phyloP scores from a whole-genome alignment of 768 basidiomycete species.

The Mycena galericulata region DNA sequence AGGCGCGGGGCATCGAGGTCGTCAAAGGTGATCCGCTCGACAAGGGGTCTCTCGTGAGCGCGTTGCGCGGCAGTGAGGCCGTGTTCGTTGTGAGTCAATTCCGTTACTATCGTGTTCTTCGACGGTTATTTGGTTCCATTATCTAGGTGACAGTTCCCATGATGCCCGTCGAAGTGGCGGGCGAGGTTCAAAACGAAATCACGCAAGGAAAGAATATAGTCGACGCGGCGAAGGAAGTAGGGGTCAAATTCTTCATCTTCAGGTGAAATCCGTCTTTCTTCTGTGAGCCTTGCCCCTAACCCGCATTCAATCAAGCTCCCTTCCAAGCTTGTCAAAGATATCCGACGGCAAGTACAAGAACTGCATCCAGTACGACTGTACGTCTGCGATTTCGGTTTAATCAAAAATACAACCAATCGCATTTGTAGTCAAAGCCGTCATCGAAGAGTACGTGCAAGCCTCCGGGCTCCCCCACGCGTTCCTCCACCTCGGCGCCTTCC shows the following conservation, averaged over 20 bases:
- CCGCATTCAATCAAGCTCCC: not conserved
- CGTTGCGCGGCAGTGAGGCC: constrained; percentile 14
- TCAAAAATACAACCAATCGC: not conserved
- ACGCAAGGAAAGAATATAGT: constrained; percentile 39
- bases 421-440: constrained; percentile 19
- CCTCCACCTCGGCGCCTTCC: constrained; percentile 18
- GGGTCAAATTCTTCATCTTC: constrained; percentile 12
- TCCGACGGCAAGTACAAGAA: constrained; percentile 16
- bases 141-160: not conserved
- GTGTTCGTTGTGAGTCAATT: constrained; percentile 16
- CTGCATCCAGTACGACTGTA: not conserved
- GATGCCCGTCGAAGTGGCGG: not conserved
- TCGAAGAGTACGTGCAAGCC: constrained; percentile 36
- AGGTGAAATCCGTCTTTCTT: not conserved
- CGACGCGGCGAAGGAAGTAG: constrained; percentile 40
- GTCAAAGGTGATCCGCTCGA: constrained; percentile 12
- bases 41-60: not conserved
- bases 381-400: constrained; percentile 3
- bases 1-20: constrained; percentile 4
- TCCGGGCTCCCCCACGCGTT: constrained; percentile 30
- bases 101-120: not conserved
- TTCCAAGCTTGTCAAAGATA: constrained; percentile 7
- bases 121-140: no score
- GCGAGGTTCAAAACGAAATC: constrained; percentile 22
- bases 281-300: not conserved